These are phyloP conservation scores for Corylus heterophylla DNA, from an alignment of 306 rosid genomes.

Conservation along the genomic window DNA sequence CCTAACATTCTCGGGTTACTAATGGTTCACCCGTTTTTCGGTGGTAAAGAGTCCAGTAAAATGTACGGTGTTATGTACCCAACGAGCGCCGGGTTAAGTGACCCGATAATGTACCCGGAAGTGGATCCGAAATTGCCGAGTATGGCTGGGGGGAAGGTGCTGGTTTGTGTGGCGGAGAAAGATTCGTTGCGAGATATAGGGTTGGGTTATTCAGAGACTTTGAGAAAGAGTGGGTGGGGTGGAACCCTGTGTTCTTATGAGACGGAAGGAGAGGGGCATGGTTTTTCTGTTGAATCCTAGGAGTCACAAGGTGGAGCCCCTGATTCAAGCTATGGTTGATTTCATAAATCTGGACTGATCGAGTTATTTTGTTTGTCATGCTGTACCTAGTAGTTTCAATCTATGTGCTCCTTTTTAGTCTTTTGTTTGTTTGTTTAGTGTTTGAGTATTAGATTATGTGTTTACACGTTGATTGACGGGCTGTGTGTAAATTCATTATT, in stretches of 20 bases:
- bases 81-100: slow-evolving; percentile 1
- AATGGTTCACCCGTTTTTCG: slow-evolving; percentile 26
- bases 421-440: no score
- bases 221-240: slow-evolving; percentile 16
- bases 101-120: slow-evolving; percentile 21
- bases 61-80: slow-evolving; percentile 17
- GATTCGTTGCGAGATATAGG: slow-evolving; percentile 27
- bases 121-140: slow-evolving; percentile 3
- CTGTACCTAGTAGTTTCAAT: no score
- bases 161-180: slow-evolving; percentile 31
- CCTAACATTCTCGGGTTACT: slow-evolving; percentile 8
- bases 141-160: slow-evolving; percentile 18
- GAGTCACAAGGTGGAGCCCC: slow-evolving; percentile 1
- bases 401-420: no score
- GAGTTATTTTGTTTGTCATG: no score
- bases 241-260: slow-evolving; percentile 20
- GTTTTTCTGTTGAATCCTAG: slow-evolving; percentile 24
- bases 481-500: no score
- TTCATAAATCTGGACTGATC: background rate
- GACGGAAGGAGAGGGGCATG: slow-evolving; percentile 24
- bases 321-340: slow-evolving; percentile 2
- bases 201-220: background rate
- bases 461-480: no score
- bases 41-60: background rate
- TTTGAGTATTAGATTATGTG: no score